These are phyloP conservation scores for Colletotrichum spaethianum DNA, from an alignment of 2,329 filamentous ascomycete genomes.

Conservation along the genomic window DNA sequence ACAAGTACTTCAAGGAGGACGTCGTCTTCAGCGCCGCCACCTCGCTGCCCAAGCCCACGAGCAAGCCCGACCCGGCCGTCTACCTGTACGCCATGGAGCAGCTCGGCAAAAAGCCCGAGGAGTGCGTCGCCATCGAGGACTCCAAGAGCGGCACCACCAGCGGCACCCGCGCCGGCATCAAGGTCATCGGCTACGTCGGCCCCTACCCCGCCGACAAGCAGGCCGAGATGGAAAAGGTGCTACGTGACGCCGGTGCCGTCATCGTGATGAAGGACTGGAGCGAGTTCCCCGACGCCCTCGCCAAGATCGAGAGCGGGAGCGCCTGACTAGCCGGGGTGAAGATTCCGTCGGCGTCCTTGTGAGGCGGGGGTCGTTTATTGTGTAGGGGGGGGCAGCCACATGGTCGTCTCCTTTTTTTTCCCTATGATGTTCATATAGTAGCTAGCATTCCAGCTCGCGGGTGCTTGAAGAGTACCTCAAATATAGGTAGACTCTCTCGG, in stretches of 20 bases:
- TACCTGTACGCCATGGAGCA: slow-evolving; percentile 84
- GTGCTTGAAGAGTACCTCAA: neutral
- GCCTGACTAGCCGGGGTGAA: slow-evolving; percentile 40
- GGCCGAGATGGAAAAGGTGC: slow-evolving; percentile 74
- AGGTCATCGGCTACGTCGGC: slow-evolving; percentile 87
- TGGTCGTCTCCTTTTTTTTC: neutral
- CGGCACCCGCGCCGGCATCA: slow-evolving; percentile 81
- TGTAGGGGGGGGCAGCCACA: neutral
- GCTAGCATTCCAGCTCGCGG: slow-evolving; percentile 8
- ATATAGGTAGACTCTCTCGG: slow-evolving; percentile 17
- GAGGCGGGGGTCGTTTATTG: neutral
- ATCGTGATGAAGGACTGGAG: slow-evolving; percentile 74
- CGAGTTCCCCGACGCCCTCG: slow-evolving; percentile 65
- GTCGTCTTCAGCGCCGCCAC: slow-evolving; percentile 87
- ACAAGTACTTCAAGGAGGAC: slow-evolving; percentile 83
- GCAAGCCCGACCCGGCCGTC: slow-evolving; percentile 92
- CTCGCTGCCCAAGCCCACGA: slow-evolving; percentile 83
- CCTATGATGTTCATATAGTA: neutral
- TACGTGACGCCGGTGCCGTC: slow-evolving; percentile 73
- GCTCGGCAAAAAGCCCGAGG: slow-evolving; percentile 78
- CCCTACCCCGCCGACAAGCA: slow-evolving; percentile 76
- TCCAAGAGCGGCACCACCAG: slow-evolving; percentile 87
- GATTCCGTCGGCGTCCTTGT: slow-evolving; percentile 35
- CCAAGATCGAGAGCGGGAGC: slow-evolving; percentile 54
- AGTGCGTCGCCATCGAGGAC: slow-evolving; percentile 89